phyloP scores from a whole-genome alignment of 495 filamentous ascomycete species.

The Parathielavia hyrcaniae region DNA sequence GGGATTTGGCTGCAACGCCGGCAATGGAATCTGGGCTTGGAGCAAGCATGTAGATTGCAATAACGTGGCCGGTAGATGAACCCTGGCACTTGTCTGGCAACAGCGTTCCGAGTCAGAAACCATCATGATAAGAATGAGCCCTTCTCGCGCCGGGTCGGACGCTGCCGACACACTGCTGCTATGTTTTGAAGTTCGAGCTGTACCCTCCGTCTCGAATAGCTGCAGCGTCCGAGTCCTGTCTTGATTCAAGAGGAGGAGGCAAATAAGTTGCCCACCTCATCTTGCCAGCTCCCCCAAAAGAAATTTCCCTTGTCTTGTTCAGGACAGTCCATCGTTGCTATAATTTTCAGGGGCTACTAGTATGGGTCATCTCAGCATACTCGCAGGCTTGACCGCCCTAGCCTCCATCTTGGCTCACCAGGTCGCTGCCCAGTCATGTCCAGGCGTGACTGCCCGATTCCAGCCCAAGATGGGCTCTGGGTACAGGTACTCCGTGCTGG shows the following conservation, averaged over 20 bases:
- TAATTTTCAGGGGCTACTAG: background rate
- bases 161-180: slow-evolving; percentile 5
- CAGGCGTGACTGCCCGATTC: slow-evolving; percentile 12
- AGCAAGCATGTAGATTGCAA: background rate
- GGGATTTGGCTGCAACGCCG: background rate
- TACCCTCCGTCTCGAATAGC: background rate
- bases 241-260: background rate
- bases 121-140: background rate
- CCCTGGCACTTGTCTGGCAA: too few species aligned
- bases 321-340: background rate
- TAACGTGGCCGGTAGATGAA: background rate
- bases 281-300: too few species aligned
- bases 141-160: slow-evolving; percentile 4
- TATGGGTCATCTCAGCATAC: slow-evolving; percentile 13
- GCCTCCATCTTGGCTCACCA: slow-evolving; percentile 6
- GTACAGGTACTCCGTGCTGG: slow-evolving; percentile 48
- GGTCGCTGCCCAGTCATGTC: slow-evolving; percentile 19
- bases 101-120: background rate
- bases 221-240: background rate
- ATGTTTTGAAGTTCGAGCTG: background rate
- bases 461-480: slow-evolving; percentile 45
- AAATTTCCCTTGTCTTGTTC: too few species aligned
- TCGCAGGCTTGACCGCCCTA: slow-evolving; percentile 6
- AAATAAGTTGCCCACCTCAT: background rate
- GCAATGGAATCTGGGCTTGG: background rate